Conservation (phyloP, 2,329 filamentous ascomycete genomes). For the Epichloe brachyelytri region DNA sequence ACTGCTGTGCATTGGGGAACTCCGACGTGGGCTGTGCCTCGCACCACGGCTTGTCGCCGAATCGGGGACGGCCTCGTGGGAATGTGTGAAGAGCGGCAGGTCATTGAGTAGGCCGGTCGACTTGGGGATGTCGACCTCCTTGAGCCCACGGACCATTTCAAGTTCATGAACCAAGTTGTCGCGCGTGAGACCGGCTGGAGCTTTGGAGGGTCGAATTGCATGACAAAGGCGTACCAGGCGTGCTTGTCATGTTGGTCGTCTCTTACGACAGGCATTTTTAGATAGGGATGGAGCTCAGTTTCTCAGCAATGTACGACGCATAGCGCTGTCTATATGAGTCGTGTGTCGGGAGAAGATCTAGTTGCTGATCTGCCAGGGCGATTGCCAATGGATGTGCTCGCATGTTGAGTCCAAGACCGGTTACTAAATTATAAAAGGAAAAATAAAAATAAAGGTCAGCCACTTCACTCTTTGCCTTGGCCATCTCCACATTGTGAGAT, state of each 20-base stretch:
- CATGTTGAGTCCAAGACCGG: not conserved
- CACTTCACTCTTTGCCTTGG: too few relatives aligned
- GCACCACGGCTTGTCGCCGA: not conserved
- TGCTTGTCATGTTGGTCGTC: not conserved
- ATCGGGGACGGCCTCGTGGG: not conserved
- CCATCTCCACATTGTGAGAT: too few relatives aligned
- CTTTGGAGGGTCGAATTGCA: not conserved
- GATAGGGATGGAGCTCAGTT: not conserved
- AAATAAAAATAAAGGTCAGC: too few relatives aligned
- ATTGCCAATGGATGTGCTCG: not conserved
- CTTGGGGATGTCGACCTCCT: conserved; percentile 5
- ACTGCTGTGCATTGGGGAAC: not conserved
- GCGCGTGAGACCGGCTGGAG: not conserved
- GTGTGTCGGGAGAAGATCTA: not conserved
- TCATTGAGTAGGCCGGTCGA: conserved; percentile 3
- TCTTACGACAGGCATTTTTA: not conserved
- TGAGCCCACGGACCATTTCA: not conserved
- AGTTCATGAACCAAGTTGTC: conserved; percentile 3
- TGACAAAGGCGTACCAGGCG: not conserved
- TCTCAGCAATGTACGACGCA: not conserved
- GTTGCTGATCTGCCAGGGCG: not conserved
- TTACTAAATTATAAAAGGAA: not conserved
- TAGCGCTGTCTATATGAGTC: not conserved
- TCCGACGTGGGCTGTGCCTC: not conserved
- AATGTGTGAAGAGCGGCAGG: conserved; percentile 2